These are phyloP conservation scores for Boletus tylopilopsis DNA, from an alignment of 768 basidiomycete species.

Conservation along the genomic window DNA sequence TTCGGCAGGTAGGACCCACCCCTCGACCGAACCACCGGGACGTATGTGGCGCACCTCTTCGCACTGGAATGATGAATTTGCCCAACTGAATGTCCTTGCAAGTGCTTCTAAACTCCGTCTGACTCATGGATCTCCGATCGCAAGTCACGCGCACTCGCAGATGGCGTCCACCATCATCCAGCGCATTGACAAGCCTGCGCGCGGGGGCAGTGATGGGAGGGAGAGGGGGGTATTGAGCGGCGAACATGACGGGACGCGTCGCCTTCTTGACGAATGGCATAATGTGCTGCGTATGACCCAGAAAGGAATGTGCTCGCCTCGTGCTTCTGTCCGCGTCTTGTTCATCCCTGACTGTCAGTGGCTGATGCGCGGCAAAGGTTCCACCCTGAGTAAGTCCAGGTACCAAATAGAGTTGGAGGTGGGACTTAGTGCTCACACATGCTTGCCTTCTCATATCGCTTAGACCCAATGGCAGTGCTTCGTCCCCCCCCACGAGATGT, in stretches of 20 bases:
- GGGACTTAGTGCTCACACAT: no score
- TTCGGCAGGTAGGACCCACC: background rate
- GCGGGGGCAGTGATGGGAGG: no score
- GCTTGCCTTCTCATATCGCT: no score
- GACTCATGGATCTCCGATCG: background rate
- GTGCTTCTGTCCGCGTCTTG: background rate
- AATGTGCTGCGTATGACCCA: background rate
- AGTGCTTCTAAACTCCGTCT: background rate
- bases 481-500: no score
- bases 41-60: no score
- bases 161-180: no score
- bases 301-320: background rate
- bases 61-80: background rate
- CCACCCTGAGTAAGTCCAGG: background rate
- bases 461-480: no score
- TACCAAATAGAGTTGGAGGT: constrained; percentile 9
- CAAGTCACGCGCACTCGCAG: background rate
- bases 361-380: background rate
- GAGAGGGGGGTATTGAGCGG: background rate
- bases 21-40: no score
- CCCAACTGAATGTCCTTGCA: no score
- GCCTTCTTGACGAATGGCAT: background rate
- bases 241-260: background rate
- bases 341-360: background rate
- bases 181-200: no score